Evolutionary conservation across 495 filamentous ascomycete species (phyloP), one percentile per base, ranked within the genome.

Genomic region (Massariosphaeria phaeospora): DNA sequence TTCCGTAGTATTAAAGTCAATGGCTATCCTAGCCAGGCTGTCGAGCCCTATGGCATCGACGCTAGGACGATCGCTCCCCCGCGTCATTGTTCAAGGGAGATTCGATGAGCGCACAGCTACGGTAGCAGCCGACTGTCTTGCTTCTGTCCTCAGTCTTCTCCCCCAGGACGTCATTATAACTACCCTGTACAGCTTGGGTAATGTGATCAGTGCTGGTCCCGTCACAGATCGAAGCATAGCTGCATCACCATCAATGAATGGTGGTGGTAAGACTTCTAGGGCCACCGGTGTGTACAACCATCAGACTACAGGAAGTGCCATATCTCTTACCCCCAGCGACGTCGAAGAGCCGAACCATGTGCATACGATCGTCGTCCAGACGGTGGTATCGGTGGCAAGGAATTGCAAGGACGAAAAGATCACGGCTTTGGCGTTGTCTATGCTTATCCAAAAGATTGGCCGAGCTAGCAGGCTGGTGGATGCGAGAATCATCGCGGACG

Each of bases 81-180:
- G 83, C 34, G 88, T 93, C 53, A 84, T 98, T 43, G 84, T 95
- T 7, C 87, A 94, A 67, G 83, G 86, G 30, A 76, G 78, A n/a
- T 74, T 83, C 13, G 78, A 77, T 40, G 76, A 76, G 20, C 68
- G 75, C 26, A 86, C 82, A 24, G 79, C 91, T 13, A 73, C 71
- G 10, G 76, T 91, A 24, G 93, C 91, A 29, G 88, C 89, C 3
- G 81, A 80, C 43, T 91, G 86, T 64, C 76, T 98, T 39, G 87
- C 89, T 3, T 85, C 81, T 48, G 76, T 94, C 43, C 71, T 97
- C 44, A 82, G 80, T 44, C 75, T 84, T 52, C 79, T 96, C 5
- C 91, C 94, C 4, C 85, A 94, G 62, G 93, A 98, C 75, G 84
- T 88, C 24, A 81, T 94, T 25, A 97, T 98, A 59, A 94, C 90